A percentile compares a stretch with the other conserved stretches of the same genome.
Evolutionary conservation across 495 filamentous ascomycete species (phyloP).

Genomic region (Lasiosphaeria ovina): DNA sequence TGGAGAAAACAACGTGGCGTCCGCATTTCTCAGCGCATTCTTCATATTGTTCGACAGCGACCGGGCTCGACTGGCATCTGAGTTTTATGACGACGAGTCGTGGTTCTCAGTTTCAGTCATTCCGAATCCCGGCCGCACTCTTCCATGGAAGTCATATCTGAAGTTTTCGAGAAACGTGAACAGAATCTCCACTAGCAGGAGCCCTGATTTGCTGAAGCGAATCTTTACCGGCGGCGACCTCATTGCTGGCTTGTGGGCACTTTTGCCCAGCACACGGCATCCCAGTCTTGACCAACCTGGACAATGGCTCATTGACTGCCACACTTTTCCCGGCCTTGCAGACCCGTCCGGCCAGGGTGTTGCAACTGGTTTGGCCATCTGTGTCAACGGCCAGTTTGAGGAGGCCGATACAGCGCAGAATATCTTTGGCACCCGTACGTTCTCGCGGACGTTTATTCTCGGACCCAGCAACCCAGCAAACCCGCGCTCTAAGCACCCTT

Average conservation of each 20-base stretch:
- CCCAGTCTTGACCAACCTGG: constrained; percentile 59
- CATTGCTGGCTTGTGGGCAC: constrained; percentile 67
- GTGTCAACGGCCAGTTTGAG: constrained; percentile 78
- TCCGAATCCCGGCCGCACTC: constrained; percentile 45
- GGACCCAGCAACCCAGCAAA: constrained; percentile 64
- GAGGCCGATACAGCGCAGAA: constrained; percentile 59
- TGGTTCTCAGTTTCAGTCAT: constrained; percentile 78
- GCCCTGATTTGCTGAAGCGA: constrained; percentile 58
- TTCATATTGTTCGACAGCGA: constrained; percentile 73
- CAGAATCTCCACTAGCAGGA: constrained; percentile 57
- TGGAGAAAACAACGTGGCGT: constrained; percentile 62
- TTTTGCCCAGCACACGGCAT: constrained; percentile 73
- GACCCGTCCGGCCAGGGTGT: constrained; percentile 65
- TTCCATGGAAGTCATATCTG: constrained; percentile 71
- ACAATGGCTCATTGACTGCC: constrained; percentile 81
- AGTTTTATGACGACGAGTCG: constrained; percentile 75
- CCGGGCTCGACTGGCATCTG: constrained; percentile 56
- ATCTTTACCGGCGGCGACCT: constrained; percentile 59
- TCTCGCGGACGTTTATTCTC: constrained; percentile 81
- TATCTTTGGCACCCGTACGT: constrained; percentile 63
- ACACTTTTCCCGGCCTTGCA: constrained; percentile 66
- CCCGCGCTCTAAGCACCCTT: constrained; percentile 26
- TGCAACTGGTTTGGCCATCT: constrained; percentile 70
- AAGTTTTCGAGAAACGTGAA: constrained; percentile 78
- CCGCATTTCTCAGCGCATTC: constrained; percentile 73